Conservation (phyloP, 371 early-diverging fungal species). For the Mucor velutinosus region DNA sequence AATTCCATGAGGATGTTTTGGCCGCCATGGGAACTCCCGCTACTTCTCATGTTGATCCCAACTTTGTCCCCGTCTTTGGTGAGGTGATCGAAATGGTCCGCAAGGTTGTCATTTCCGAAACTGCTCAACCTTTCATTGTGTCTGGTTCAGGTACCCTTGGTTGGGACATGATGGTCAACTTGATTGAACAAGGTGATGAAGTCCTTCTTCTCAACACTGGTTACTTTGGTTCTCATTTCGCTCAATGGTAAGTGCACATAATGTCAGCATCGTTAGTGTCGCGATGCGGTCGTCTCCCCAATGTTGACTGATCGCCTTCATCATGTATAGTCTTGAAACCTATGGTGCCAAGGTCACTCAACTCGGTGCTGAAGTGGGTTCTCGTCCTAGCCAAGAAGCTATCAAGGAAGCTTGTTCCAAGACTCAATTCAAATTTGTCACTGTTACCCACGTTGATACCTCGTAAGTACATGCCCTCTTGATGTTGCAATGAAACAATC, state of each 20-base stretch:
- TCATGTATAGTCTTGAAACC: slow-evolving; percentile 64
- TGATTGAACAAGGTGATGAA: slow-evolving; percentile 85
- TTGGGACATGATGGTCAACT: slow-evolving; percentile 93
- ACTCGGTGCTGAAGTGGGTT: slow-evolving; percentile 70
- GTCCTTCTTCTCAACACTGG: slow-evolving; percentile 92
- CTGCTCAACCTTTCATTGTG: slow-evolving; percentile 90
- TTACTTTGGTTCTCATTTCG: slow-evolving; percentile 94
- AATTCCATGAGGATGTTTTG: slow-evolving; percentile 87
- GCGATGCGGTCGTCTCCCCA: background rate
- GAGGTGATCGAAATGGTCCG: slow-evolving; percentile 81
- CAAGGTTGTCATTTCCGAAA: slow-evolving; percentile 74
- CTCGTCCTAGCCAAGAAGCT: slow-evolving; percentile 62
- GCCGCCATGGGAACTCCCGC: slow-evolving; percentile 86
- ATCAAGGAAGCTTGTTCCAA: slow-evolving; percentile 54
- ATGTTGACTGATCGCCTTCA: background rate
- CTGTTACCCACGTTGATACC: slow-evolving; percentile 95
- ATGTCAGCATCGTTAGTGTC: background rate
- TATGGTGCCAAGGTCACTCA: slow-evolving; percentile 88
- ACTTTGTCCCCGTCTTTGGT: slow-evolving; percentile 86
- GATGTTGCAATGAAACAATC: background rate
- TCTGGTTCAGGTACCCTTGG: slow-evolving; percentile 93
- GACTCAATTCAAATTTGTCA: slow-evolving; percentile 78
- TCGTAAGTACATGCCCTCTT: slow-evolving; percentile 48
- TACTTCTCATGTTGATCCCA: slow-evolving; percentile 91
- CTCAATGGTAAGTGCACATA: slow-evolving; percentile 70